phyloP scores from a whole-genome alignment of 352 stramenopile genomes.

The Phytopythium kandeliae region DNA sequence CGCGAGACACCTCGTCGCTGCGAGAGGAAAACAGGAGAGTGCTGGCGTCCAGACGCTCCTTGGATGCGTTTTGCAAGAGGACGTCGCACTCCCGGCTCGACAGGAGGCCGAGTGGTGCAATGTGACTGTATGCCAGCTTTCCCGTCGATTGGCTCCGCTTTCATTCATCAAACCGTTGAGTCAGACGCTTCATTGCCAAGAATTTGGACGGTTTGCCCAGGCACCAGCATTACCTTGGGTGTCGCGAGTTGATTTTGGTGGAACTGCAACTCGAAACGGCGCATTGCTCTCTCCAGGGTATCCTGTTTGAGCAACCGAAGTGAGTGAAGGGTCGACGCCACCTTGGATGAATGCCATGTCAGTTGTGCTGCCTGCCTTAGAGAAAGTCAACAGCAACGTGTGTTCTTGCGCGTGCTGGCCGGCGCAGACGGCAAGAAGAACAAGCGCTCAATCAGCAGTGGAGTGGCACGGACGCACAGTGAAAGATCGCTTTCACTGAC shows the following conservation, averaged over 20 bases:
- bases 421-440: constrained; percentile 1
- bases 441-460: not conserved
- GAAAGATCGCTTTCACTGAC: constrained; percentile 11
- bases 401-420: constrained; percentile 18
- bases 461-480: not conserved
- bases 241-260: constrained; percentile 15
- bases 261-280: constrained; percentile 22
- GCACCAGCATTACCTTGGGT: constrained; percentile 8
- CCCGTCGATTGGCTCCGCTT: not conserved
- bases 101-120: constrained; percentile 2
- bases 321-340: too few species aligned
- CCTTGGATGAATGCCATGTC: too few species aligned
- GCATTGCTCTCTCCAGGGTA: constrained; percentile 16
- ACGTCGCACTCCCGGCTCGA: not conserved
- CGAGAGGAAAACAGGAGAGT: constrained; percentile 2
- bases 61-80: not conserved
- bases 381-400: constrained; percentile 15
- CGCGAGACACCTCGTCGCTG: not conserved
- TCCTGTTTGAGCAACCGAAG: too few species aligned
- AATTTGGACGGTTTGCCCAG: too few species aligned
- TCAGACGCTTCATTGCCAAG: too few species aligned
- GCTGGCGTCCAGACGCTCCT: not conserved
- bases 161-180: not conserved
- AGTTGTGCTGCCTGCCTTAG: constrained; percentile 11
- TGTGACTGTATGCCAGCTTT: not conserved